Conservation (phyloP, 1,139 yeast species). For the Diutina pseudorugosa region DNA sequence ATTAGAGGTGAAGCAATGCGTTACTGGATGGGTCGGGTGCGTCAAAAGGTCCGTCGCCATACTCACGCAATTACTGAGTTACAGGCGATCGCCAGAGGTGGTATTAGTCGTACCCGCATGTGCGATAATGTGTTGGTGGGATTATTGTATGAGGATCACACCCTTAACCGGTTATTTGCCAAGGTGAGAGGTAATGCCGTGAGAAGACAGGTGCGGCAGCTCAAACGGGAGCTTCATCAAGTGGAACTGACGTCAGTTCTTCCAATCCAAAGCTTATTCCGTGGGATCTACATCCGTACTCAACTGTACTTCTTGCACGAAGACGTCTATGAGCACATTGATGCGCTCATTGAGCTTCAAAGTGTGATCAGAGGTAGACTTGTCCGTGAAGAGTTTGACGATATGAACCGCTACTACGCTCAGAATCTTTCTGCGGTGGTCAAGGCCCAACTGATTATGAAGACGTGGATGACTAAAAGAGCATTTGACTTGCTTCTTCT, state of each 20-base stretch:
- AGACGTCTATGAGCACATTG: slow-evolving; percentile 36
- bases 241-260: slow-evolving; percentile 13
- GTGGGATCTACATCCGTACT: slow-evolving; percentile 41
- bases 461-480: slow-evolving; percentile 54
- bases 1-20: slow-evolving; percentile 1
- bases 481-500: slow-evolving; percentile 66
- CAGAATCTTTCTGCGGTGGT: slow-evolving; percentile 46
- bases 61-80: slow-evolving; percentile 15
- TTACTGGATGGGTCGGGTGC: neutral
- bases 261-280: slow-evolving; percentile 24
- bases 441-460: slow-evolving; percentile 61
- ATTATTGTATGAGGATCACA: slow-evolving; percentile 26
- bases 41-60: slow-evolving; percentile 6
- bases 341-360: slow-evolving; percentile 33
- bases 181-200: slow-evolving; percentile 30
- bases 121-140: slow-evolving; percentile 33
- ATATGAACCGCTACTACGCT: slow-evolving; percentile 40
- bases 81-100: slow-evolving; percentile 35
- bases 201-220: slow-evolving; percentile 16
- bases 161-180: slow-evolving; percentile 29
- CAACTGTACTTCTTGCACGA: slow-evolving; percentile 36
- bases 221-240: slow-evolving; percentile 14
- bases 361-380: slow-evolving; percentile 34
- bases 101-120: slow-evolving; percentile 30
- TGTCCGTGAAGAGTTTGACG: slow-evolving; percentile 22